phyloP scores from a whole-genome alignment of 116 monocot genomes.

The Thalassia testudinum region DNA sequence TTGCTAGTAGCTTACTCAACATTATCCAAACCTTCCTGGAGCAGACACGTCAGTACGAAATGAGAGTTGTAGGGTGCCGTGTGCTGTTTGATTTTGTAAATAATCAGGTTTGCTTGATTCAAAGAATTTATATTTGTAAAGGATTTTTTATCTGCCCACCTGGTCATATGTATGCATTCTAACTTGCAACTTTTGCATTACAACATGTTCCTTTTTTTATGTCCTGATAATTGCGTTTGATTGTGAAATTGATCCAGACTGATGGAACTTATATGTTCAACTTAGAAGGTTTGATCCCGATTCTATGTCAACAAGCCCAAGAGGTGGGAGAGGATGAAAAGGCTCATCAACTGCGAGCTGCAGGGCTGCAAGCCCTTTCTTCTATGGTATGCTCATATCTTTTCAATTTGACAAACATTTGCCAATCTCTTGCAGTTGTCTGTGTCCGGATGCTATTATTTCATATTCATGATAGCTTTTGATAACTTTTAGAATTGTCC shows the following conservation, averaged over 20 bases:
- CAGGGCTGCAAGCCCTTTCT: slow-evolving; percentile 80
- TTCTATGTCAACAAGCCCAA: slow-evolving; percentile 75
- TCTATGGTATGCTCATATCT: slow-evolving; percentile 45
- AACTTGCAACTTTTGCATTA: too few species aligned
- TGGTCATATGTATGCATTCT: too few species aligned
- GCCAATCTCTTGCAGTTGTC: slow-evolving; percentile 61
- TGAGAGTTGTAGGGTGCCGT: slow-evolving; percentile 69
- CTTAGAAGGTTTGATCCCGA: slow-evolving; percentile 80
- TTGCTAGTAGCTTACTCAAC: slow-evolving; percentile 58
- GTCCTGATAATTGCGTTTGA: background rate
- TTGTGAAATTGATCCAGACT: slow-evolving; percentile 24
- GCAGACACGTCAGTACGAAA: slow-evolving; percentile 56
- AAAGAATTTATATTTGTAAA: background rate
- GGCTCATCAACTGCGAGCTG: slow-evolving; percentile 40
- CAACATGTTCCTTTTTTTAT: too few species aligned
- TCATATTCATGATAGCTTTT: too few species aligned
- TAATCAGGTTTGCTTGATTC: slow-evolving; percentile 52
- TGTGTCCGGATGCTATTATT: too few species aligned
- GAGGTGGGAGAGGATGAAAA: slow-evolving; percentile 44
- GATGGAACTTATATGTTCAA: slow-evolving; percentile 89
- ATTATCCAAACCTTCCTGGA: slow-evolving; percentile 61
- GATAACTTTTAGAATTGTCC: too few species aligned
- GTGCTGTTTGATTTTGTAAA: slow-evolving; percentile 85
- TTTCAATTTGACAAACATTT: background rate
- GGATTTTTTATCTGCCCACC: too few species aligned